Percentiles rank a stretch among this genome's conserved stretches.
Evolutionary conservation across 352 stramenopile species (phyloP).

Genomic region (Phytophthora nicotianae): DNA sequence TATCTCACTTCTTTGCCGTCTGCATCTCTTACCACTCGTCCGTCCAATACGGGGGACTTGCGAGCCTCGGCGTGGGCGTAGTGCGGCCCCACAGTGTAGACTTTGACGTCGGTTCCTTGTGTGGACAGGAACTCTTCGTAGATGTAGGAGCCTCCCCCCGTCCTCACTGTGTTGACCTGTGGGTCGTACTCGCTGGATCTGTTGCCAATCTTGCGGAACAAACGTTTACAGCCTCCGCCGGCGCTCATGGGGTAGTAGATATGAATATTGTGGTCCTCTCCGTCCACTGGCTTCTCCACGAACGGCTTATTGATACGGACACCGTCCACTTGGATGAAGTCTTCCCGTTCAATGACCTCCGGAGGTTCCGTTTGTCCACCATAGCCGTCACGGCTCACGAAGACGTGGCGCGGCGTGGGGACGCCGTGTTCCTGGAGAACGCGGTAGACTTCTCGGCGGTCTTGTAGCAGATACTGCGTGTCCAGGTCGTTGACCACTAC

Average conservation of each 20-base stretch:
- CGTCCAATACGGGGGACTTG: constrained; percentile 99
- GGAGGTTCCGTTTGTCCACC: constrained; percentile 40
- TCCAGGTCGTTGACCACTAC: constrained; percentile 98
- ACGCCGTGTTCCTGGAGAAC: constrained; percentile 93
- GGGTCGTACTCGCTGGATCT: constrained; percentile 95
- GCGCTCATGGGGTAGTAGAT: constrained; percentile 99
- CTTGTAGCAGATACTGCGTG: constrained; percentile 95
- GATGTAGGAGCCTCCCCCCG: constrained; percentile 91
- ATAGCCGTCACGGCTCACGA: constrained; percentile 95
- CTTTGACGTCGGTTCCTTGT: constrained; percentile 99
- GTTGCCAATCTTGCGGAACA: constrained; percentile 98
- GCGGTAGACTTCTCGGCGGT: constrained; percentile 95
- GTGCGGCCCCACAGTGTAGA: constrained; percentile 98
- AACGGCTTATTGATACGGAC: constrained; percentile 99
- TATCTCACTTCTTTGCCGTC: constrained; percentile 99
- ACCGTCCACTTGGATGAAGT: constrained; percentile 91
- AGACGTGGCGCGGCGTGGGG: constrained; percentile 94
- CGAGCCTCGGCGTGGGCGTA: constrained; percentile 99
- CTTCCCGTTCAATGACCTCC: constrained; percentile 71
- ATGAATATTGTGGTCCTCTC: constrained; percentile 99
- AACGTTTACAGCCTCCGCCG: constrained; percentile 98
- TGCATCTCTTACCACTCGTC: constrained; percentile 96
- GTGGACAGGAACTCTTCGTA: constrained; percentile 99
- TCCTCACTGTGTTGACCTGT: constrained; percentile 95
- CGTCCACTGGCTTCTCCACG: constrained; percentile 99